A percentile compares a stretch with the other conserved stretches of the same genome.
Evolutionary conservation across 495 filamentous ascomycete species (phyloP).

Genomic region (Diplogelasinospora grovesii): DNA sequence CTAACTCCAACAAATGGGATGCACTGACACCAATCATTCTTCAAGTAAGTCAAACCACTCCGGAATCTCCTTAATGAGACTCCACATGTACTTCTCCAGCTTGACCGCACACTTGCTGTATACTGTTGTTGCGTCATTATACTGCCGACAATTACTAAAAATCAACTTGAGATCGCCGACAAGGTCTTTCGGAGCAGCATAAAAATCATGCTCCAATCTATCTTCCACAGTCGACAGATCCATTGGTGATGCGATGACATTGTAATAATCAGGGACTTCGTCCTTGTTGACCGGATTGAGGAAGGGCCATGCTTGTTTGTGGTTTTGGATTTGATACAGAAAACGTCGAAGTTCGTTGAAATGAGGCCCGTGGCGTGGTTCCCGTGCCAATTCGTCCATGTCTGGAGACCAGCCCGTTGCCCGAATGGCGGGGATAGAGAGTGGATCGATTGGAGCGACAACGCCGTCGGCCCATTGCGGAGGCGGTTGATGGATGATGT

Average conservation of each 20-base stretch:
- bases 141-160: constrained; percentile 85
- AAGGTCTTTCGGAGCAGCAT: constrained; percentile 80
- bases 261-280: constrained; percentile 92
- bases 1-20: no score
- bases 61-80: constrained; percentile 79
- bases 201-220: constrained; percentile 81
- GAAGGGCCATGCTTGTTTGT: constrained; percentile 87
- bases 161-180: constrained; percentile 80
- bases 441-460: constrained; percentile 61
- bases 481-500: constrained; percentile 77
- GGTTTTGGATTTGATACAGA: constrained; percentile 89
- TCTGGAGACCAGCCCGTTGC: constrained; percentile 88
- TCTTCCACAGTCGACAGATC: constrained; percentile 89
- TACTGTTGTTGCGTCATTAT: constrained; percentile 86
- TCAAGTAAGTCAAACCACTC: constrained; percentile 61
- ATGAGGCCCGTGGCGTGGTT: constrained; percentile 88
- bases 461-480: constrained; percentile 61
- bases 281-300: constrained; percentile 85
- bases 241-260: constrained; percentile 92
- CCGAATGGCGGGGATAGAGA: constrained; percentile 71
- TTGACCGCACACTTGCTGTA: constrained; percentile 92
- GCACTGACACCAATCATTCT: constrained; percentile 17
- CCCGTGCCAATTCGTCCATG: constrained; percentile 89
- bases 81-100: constrained; percentile 93
- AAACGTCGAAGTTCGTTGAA: constrained; percentile 84